Conservation (phyloP, 352 stramenopile genomes). For the Pythium grandisporangium region DNA sequence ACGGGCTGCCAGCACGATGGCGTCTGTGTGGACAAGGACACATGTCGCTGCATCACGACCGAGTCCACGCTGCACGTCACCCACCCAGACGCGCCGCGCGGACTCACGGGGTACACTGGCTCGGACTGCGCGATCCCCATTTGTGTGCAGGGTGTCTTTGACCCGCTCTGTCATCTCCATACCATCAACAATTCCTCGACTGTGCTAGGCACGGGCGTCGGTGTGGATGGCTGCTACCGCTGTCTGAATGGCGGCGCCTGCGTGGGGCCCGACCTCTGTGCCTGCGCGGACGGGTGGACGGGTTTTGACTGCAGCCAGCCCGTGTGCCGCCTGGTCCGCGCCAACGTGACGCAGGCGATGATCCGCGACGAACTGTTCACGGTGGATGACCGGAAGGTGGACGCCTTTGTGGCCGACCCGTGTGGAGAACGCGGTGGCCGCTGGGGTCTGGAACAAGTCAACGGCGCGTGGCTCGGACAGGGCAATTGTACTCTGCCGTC, state of each 20-base stretch:
- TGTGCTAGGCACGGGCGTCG: slow-evolving; percentile 17
- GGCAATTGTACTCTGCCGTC: slow-evolving; percentile 91
- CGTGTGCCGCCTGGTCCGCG: slow-evolving; percentile 72
- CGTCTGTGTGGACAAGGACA: slow-evolving; percentile 90
- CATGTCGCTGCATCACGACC: slow-evolving; percentile 88
- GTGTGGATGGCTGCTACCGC: slow-evolving; percentile 89
- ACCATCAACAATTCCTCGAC: too few species aligned
- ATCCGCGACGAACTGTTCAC: slow-evolving; percentile 90
- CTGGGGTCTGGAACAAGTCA: slow-evolving; percentile 58
- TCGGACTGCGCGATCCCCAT: slow-evolving; percentile 93
- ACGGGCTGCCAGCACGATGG: slow-evolving; percentile 89
- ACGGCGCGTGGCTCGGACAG: slow-evolving; percentile 69
- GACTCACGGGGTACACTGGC: slow-evolving; percentile 90
- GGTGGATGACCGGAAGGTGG: slow-evolving; percentile 89
- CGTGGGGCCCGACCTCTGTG: slow-evolving; percentile 84
- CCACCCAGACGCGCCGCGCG: slow-evolving; percentile 58
- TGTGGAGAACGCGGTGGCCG: slow-evolving; percentile 81
- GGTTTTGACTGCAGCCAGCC: slow-evolving; percentile 93
- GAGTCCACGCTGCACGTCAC: slow-evolving; percentile 74
- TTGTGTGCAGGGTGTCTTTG: slow-evolving; percentile 93
- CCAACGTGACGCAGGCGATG: slow-evolving; percentile 39
- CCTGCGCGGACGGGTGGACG: slow-evolving; percentile 89
- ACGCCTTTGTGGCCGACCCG: slow-evolving; percentile 90
- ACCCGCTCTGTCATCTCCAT: slow-evolving; percentile 83
- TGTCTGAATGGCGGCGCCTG: slow-evolving; percentile 93